phyloP scores from a whole-genome alignment of 2,329 filamentous ascomycete genomes.

The Trichoderma aggressivum region DNA sequence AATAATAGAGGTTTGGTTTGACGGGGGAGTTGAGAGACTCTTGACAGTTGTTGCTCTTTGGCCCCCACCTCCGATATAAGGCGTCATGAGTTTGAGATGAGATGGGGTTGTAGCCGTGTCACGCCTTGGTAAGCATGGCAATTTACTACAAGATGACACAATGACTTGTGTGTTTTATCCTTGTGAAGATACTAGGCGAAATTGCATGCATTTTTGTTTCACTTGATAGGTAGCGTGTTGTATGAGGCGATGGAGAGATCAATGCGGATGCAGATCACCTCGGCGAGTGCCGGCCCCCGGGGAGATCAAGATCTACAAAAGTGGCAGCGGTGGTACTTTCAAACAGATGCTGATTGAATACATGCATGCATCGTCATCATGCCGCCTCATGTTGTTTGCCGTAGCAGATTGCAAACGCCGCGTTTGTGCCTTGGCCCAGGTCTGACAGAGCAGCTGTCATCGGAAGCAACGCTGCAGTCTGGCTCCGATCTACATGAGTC shows the following conservation, averaged over 20 bases:
- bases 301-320: background rate
- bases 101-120: background rate
- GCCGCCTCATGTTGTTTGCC: background rate
- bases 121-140: background rate
- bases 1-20: background rate
- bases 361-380: constrained; percentile 1
- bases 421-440: background rate
- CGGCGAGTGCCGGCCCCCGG: background rate
- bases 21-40: background rate
- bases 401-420: background rate
- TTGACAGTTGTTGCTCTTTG: background rate
- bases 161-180: background rate
- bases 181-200: background rate
- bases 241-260: background rate
- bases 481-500: background rate
- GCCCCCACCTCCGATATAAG: background rate
- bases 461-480: background rate
- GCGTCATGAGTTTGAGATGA: background rate
- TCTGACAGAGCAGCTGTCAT: background rate
- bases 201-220: background rate
- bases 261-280: background rate
- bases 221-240: background rate
- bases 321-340: background rate
- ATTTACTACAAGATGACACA: background rate
- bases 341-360: background rate